phyloP scores from a whole-genome alignment of 148 eudicot species.

The Amaranthus cruentus region DNA sequence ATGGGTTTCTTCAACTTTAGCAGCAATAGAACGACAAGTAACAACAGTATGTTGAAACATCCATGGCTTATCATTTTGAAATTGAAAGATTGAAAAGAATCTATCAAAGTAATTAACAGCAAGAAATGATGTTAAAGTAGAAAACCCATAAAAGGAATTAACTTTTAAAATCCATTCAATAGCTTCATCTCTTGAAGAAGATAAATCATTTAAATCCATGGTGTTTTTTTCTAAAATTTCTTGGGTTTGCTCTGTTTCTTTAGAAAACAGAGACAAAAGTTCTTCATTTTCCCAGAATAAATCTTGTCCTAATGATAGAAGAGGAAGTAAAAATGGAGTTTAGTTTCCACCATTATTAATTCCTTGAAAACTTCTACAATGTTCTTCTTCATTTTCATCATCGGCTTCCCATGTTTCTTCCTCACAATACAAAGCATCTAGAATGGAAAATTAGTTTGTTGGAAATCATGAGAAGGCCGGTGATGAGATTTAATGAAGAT shows the following conservation, averaged over 20 bases:
- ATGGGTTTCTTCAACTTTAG: conserved; percentile 60
- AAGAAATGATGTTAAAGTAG: conserved; percentile 38
- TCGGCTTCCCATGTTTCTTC: conserved; percentile 49
- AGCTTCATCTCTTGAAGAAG: conserved; percentile 36
- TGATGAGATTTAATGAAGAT: conserved; percentile 1
- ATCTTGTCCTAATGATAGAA: conserved; percentile 27
- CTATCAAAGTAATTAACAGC: conserved; percentile 56
- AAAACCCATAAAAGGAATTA: conserved; percentile 32
- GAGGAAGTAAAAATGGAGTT: conserved; percentile 16
- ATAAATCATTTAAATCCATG: conserved; percentile 11
- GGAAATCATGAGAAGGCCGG: conserved; percentile 35
- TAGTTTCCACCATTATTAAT: neutral
- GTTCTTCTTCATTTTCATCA: conserved; percentile 13
- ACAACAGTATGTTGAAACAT: conserved; percentile 52
- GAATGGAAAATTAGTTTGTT: conserved; percentile 29
- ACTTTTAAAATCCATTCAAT: conserved; percentile 35
- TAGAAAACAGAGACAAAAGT: conserved; percentile 35
- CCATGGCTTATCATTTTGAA: conserved; percentile 47
- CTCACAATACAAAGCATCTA: conserved; percentile 66
- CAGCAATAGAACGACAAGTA: conserved; percentile 59
- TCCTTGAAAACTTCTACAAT: neutral
- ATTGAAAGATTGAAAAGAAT: conserved; percentile 35
- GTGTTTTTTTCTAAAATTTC: conserved; percentile 6
- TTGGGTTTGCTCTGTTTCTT: conserved; percentile 25
- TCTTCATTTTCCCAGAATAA: conserved; percentile 56